A percentile compares a stretch with the other conserved stretches of the same genome.
Conservation (phyloP, 2,329 filamentous ascomycete genomes). For the Cladosporium phlei region DNA sequence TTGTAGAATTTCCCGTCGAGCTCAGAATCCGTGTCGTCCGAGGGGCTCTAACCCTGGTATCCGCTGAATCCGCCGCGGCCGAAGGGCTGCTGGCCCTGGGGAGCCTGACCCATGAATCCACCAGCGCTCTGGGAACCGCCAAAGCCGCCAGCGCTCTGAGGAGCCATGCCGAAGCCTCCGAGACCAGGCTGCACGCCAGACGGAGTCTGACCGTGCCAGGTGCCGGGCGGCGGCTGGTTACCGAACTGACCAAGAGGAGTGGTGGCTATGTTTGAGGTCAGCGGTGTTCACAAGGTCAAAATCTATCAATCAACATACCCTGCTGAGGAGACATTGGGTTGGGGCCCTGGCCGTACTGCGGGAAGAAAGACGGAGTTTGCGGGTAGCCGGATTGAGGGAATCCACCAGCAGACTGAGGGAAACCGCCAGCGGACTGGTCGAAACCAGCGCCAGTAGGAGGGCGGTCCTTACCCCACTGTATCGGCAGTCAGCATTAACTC, state of each 20-base stretch:
- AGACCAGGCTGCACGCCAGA: slow-evolving; percentile 10
- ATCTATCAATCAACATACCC: slow-evolving; percentile 18
- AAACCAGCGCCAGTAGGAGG: slow-evolving; percentile 61
- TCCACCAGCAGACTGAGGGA: slow-evolving; percentile 63
- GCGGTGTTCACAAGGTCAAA: neutral
- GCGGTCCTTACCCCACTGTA: slow-evolving; percentile 97
- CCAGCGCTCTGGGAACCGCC: slow-evolving; percentile 58
- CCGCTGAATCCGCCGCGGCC: slow-evolving; percentile 53
- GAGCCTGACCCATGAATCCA: slow-evolving; percentile 49
- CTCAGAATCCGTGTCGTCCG: slow-evolving; percentile 11
- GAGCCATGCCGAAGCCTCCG: slow-evolving; percentile 26
- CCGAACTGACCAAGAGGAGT: slow-evolving; percentile 53
- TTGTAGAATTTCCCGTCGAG: slow-evolving; percentile 11
- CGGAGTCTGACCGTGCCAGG: slow-evolving; percentile 40
- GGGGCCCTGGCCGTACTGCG: slow-evolving; percentile 76
- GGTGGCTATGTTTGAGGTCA: slow-evolving; percentile 39
- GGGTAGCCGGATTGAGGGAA: slow-evolving; percentile 41
- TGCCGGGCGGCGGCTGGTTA: slow-evolving; percentile 48
- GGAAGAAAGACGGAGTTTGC: slow-evolving; percentile 76
- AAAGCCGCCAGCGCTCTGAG: slow-evolving; percentile 73
- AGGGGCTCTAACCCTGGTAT: slow-evolving; percentile 51
- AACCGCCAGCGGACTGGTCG: slow-evolving; percentile 66
- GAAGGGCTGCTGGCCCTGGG: slow-evolving; percentile 38
- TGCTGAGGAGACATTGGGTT: slow-evolving; percentile 54
- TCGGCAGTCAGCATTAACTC: slow-evolving; percentile 26